Evolutionary conservation across 2,329 filamentous ascomycete genomes (phyloP), one percentile per base, ranked within the genome.

Genomic region (Fusarium agapanthi): DNA sequence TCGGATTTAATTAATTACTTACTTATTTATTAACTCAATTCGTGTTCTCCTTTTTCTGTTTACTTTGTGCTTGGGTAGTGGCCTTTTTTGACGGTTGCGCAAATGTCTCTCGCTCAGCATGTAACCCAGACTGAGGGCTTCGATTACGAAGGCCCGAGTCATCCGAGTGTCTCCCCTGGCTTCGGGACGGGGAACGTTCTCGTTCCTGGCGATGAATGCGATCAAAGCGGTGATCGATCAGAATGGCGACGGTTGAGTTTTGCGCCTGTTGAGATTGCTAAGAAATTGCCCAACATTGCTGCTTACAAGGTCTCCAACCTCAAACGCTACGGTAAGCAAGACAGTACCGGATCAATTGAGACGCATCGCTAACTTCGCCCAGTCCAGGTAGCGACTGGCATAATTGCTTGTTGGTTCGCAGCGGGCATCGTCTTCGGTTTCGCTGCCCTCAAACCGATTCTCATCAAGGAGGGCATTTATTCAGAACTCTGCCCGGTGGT

Each of bases 371-470:
- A 9, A 74, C 28, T 13, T 11, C 6, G 0, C 2, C 2, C 75
- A 94, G 91, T 88, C 22, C 93, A 95, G 82, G 89, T 95, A n/a
- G 82, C 83, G 44, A 84, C 89, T 51, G 92, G 91, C 11, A 89
- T 93, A 3, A 75, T 93, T 16, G 93, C 92, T 79, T 95, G 92
- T 81, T 88, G 95, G 58, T 86, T 97, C 53, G 90, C 93, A 7
- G 91, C 94, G 3, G 95, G 93, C 1, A 85, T 94, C 28, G 89
- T 95, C 13, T 96, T 96, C 80, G 93, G 94, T 30, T 96, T 94
- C 80, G 93, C 93, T 11, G 93, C 93, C 8, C 84, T 96, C 69
- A 96, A 96, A 78, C 93, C 93, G 1, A 88, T 95, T 11, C 84
- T 96, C n/a, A 90, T 95, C 62, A 82, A 86, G 11, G 91, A 95